Evolutionary conservation across 1,139 yeast genomes (phyloP).

Genomic region (Ogataea hybrid): DNA sequence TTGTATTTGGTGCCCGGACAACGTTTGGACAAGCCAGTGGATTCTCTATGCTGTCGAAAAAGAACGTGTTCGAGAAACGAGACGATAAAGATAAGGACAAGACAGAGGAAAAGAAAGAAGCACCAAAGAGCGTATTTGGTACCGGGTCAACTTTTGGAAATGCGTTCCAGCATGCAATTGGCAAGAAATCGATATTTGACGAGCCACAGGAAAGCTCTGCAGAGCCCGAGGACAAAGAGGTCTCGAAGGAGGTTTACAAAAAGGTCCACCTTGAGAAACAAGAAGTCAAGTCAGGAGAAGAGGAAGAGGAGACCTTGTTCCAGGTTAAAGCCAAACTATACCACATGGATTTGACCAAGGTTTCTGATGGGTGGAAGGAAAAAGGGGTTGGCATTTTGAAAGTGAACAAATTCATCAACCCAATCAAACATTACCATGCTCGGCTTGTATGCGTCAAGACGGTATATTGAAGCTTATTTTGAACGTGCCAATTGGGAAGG

Average conservation of each 20-base stretch:
- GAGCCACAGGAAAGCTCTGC: slow-evolving; percentile 25
- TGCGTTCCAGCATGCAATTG: slow-evolving; percentile 50
- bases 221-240: slow-evolving; percentile 19
- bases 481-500: slow-evolving; percentile 62
- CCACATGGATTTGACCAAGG: slow-evolving; percentile 62
- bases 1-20: slow-evolving; percentile 44
- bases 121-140: slow-evolving; percentile 48
- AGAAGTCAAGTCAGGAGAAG: slow-evolving; percentile 83
- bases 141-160: slow-evolving; percentile 57
- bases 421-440: slow-evolving; percentile 36
- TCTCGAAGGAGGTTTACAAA: slow-evolving; percentile 37
- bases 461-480: slow-evolving; percentile 81
- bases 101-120: slow-evolving; percentile 11
- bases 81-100: slow-evolving; percentile 8
- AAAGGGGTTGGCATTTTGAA: slow-evolving; percentile 88
- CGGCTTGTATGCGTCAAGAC: slow-evolving; percentile 90
- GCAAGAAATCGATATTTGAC: slow-evolving; percentile 57
- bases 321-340: slow-evolving; percentile 78
- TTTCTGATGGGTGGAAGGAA: slow-evolving; percentile 89
- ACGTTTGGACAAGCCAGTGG: slow-evolving; percentile 45
- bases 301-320: slow-evolving; percentile 69
- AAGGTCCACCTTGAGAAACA: slow-evolving; percentile 54
- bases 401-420: slow-evolving; percentile 55
- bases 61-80: slow-evolving; percentile 36
- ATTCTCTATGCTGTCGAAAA: slow-evolving; percentile 33